These are phyloP conservation scores for Pholiota microspora DNA, from an alignment of 768 basidiomycete species.

Conservation along the genomic window DNA sequence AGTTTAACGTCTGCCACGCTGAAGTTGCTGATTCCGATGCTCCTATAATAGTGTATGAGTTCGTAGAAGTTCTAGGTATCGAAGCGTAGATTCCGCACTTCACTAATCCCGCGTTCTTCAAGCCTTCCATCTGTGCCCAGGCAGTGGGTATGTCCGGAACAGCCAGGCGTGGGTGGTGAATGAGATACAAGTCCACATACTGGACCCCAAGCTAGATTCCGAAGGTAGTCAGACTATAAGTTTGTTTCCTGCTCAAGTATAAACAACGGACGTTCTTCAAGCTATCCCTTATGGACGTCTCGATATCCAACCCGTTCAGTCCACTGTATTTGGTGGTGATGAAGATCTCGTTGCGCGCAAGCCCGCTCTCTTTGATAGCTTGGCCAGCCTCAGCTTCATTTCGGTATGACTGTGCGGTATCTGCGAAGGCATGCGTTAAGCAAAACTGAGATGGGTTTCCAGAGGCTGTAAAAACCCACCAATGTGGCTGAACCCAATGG, in stretches of 20 bases:
- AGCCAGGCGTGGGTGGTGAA: slow-evolving; percentile 56
- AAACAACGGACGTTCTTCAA: slow-evolving; percentile 53
- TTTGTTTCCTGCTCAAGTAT: too few species aligned
- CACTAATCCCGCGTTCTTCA: slow-evolving; percentile 53
- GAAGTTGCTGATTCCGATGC: slow-evolving; percentile 75
- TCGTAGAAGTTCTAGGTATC: neutral
- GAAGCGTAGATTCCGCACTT: slow-evolving; percentile 35
- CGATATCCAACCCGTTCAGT: slow-evolving; percentile 45
- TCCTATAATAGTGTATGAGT: slow-evolving; percentile 35
- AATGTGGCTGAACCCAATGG: slow-evolving; percentile 59
- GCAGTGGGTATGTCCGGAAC: slow-evolving; percentile 56
- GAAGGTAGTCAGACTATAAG: neutral
- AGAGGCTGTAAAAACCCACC: slow-evolving; percentile 35
- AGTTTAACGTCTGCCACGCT: slow-evolving; percentile 49
- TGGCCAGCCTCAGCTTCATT: slow-evolving; percentile 59
- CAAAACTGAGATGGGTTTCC: neutral
- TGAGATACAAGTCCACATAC: slow-evolving; percentile 72
- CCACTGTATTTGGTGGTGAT: slow-evolving; percentile 70
- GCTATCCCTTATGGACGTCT: slow-evolving; percentile 54
- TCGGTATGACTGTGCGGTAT: slow-evolving; percentile 60
- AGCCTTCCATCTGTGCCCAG: slow-evolving; percentile 63
- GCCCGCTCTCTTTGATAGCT: slow-evolving; percentile 54
- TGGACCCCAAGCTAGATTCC: slow-evolving; percentile 51
- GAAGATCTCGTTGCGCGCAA: slow-evolving; percentile 53
- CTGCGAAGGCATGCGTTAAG: slow-evolving; percentile 26